Evolutionary conservation across 2,329 filamentous ascomycete genomes (phyloP).

Genomic region (Acephala macrosclerotiorum): DNA sequence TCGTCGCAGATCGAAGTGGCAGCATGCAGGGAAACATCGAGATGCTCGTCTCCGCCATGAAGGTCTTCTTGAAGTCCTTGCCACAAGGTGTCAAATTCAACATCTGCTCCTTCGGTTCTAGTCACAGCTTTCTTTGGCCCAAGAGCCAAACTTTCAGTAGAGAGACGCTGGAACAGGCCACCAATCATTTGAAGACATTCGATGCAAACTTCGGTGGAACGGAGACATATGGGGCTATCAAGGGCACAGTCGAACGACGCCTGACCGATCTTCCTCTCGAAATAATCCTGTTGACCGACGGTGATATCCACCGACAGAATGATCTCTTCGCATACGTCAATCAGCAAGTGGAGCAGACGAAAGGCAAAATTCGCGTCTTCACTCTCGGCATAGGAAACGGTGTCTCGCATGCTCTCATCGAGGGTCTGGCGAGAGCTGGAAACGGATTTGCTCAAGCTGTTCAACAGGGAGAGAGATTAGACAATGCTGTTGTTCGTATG

Average conservation of each 20-base stretch:
- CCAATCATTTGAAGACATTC: constrained; percentile 52
- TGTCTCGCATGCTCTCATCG: constrained; percentile 60
- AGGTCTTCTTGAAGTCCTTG: constrained; percentile 71
- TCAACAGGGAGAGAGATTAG: constrained; percentile 67
- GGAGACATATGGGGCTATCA: constrained; percentile 56
- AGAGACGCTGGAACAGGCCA: constrained; percentile 52
- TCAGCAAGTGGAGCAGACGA: constrained; percentile 47
- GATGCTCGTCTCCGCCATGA: constrained; percentile 62
- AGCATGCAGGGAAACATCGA: constrained; percentile 65
- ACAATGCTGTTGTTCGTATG: constrained; percentile 76
- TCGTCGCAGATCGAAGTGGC: constrained; percentile 75
- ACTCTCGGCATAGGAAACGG: constrained; percentile 60
- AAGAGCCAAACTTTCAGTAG: constrained; percentile 56
- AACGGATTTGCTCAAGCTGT: constrained; percentile 70
- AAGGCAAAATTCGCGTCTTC: constrained; percentile 59
- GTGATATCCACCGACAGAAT: constrained; percentile 58
- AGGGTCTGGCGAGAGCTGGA: constrained; percentile 61
- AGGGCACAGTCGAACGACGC: constrained; percentile 52
- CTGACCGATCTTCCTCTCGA: constrained; percentile 58
- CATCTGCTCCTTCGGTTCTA: constrained; percentile 70
- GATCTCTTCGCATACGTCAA: constrained; percentile 55
- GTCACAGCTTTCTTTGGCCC: constrained; percentile 54
- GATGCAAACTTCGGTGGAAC: constrained; percentile 60
- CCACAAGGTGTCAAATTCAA: constrained; percentile 72
- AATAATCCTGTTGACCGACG: constrained; percentile 63